A percentile compares a stretch with the other conserved stretches of the same genome.
phyloP scores from a whole-genome alignment of 257 asterid genomes.

The Nicotiana obtusifolia region DNA sequence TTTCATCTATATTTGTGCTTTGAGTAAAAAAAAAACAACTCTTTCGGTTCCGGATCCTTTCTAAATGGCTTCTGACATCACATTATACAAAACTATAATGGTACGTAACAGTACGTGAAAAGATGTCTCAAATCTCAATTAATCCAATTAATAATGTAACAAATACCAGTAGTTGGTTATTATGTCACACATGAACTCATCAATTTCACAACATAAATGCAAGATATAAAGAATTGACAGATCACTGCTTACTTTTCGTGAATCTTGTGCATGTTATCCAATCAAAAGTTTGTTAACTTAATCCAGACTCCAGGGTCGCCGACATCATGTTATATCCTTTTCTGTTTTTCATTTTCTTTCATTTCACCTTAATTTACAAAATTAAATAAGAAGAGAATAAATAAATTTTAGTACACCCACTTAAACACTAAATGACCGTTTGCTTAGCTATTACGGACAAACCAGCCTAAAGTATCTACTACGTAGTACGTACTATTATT shows the following conservation, averaged over 20 bases:
- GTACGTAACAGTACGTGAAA: too few species aligned
- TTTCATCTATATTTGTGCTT: too few species aligned
- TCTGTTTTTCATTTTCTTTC: neutral
- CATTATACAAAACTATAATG: too few species aligned
- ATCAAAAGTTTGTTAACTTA: neutral
- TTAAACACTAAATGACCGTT: neutral
- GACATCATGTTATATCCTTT: neutral
- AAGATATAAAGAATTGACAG: neutral
- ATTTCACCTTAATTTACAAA: neutral
- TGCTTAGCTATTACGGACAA: too few species aligned
- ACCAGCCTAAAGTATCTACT: too few species aligned
- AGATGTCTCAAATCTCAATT: too few species aligned
- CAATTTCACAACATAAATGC: neutral
- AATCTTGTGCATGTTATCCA: neutral
- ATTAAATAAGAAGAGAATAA: neutral
- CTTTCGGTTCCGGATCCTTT: too few species aligned
- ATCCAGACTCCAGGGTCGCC: neutral
- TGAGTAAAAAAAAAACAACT: too few species aligned
- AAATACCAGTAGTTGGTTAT: neutral
- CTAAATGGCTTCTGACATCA: too few species aligned
- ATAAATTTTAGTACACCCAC: neutral
- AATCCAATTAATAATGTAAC: neutral
- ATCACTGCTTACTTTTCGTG: neutral
- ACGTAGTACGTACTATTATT: too few species aligned
- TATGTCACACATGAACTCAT: neutral